Evolutionary conservation across 208 protist species (phyloP), one percentile per base, ranked within the genome.

Genomic region (Trypanosoma vivax): DNA sequence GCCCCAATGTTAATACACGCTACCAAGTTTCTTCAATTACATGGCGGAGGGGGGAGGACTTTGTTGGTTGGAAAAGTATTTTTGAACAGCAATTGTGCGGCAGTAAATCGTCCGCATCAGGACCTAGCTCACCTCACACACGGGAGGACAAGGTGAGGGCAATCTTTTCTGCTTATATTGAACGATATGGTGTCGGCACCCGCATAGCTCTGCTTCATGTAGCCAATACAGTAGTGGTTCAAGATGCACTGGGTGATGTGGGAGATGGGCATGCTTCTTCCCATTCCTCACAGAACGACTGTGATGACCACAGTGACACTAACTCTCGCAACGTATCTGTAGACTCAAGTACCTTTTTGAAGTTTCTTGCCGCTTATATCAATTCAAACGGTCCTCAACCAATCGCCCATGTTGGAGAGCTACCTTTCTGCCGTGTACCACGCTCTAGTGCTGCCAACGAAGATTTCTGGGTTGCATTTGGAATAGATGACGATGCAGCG

Each of bases 41-140:
- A 23, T 69, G 62, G 62, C 53, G 62, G 4, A 46, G 62, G n/a
- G 62, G 62, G 6, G 27, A 33, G 4, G 62, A 69, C 33, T 69
- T 69, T 56, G 18, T 37, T 21, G 0, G 24, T 41, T 29, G 56
- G 27, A 31, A 28, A 18, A 48, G 55, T 11, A 25, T 69, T 29
- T 3, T 61, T 18, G 33, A 41, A 19, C 62, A 69, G 42, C 27
- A 38, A 10, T n/a, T 51, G 30, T 34, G 53, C 18, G 43, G 56
- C 41, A 30, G 30, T 6, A 31, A 47, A 5, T 54, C 5, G 41
- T 11, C 50, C 1, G 34, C 25, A 3, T 13, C 19, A 14, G 50
- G 58, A 49, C 7, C 43, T 13, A 47, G 61, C 42, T 39, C 62
- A 23, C 54, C 61, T 29, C 62, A 51, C 2, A 28, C 47, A 42